Evolutionary conservation across 495 filamentous ascomycete genomes (phyloP).

Genomic region (Chaetomium fimeti): DNA sequence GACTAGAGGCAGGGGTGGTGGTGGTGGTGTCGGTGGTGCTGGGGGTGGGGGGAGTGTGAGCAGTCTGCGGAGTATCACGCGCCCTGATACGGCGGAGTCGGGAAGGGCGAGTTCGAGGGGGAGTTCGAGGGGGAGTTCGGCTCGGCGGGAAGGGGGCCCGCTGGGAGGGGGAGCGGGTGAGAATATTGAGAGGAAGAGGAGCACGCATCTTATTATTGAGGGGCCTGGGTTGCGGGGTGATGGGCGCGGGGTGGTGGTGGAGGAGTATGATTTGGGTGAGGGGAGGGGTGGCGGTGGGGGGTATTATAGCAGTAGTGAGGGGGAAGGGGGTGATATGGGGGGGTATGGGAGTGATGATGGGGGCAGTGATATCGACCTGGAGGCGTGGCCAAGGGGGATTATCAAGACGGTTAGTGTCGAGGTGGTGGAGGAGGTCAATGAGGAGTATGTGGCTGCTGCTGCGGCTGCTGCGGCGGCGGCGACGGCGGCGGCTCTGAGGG

Average conservation of each 20-base stretch:
- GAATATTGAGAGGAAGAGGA: background rate
- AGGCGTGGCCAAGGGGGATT: slow-evolving; percentile 38
- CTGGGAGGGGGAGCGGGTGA: no score
- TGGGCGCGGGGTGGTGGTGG: no score
- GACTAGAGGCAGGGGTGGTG: no score
- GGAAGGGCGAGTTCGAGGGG: background rate
- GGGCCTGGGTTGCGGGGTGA: background rate
- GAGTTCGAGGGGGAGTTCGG: background rate
- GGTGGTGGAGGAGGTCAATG: slow-evolving; percentile 39
- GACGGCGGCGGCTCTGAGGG: background rate
- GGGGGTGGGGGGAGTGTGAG: no score
- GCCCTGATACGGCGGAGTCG: background rate
- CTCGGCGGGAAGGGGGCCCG: no score
- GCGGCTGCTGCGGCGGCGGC: background rate
- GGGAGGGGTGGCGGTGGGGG: background rate
- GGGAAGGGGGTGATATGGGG: background rate
- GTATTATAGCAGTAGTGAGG: background rate
- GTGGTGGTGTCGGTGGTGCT: no score
- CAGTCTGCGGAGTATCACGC: slow-evolving; percentile 22
- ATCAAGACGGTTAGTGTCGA: slow-evolving; percentile 45
- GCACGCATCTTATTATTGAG: background rate
- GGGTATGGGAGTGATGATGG: slow-evolving; percentile 1
- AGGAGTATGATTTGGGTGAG: slow-evolving; percentile 20
- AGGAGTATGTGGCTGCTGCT: slow-evolving; percentile 20
- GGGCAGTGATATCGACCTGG: slow-evolving; percentile 25